Percentiles rank a stretch among this genome's conserved stretches.
Conservation (phyloP, 306 rosid species). For the Cicer yamashitae region DNA sequence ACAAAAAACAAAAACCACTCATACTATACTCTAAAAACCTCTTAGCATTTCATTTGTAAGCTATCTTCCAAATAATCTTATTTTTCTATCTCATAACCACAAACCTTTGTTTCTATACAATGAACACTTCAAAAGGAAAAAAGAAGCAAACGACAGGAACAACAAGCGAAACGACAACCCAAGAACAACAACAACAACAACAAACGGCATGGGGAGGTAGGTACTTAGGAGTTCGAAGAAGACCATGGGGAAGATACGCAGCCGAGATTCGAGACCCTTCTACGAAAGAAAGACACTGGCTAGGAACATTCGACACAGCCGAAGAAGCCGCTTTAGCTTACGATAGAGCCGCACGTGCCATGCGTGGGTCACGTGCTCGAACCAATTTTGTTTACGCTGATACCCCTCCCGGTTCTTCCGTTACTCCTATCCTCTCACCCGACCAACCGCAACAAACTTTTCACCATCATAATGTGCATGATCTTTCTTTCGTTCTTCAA, state of each 20-base stretch:
- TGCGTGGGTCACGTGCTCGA: slow-evolving; percentile 68
- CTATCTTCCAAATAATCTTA: neutral
- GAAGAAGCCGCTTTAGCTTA: slow-evolving; percentile 67
- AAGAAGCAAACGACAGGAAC: slow-evolving; percentile 51
- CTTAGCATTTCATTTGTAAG: slow-evolving; percentile 18
- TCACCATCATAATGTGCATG: slow-evolving; percentile 25
- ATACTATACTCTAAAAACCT: neutral
- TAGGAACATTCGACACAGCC: slow-evolving; percentile 66
- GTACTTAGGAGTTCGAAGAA: slow-evolving; percentile 61
- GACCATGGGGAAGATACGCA: slow-evolving; percentile 68
- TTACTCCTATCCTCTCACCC: slow-evolving; percentile 59
- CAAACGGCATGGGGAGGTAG: slow-evolving; percentile 59
- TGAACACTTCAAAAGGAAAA: slow-evolving; percentile 51
- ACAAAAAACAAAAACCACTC: slow-evolving; percentile 37
- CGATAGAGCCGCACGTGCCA: slow-evolving; percentile 62
- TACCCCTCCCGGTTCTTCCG: slow-evolving; percentile 57
- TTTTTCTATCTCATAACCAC: neutral
- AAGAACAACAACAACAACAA: slow-evolving; percentile 43
- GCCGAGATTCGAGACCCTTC: slow-evolving; percentile 68
- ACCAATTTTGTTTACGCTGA: slow-evolving; percentile 61
- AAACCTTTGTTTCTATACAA: neutral
- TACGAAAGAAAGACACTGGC: slow-evolving; percentile 64
- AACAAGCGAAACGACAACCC: neutral
- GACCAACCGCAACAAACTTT: slow-evolving; percentile 30
- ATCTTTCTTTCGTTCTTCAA: slow-evolving; percentile 34